A percentile compares a stretch with the other conserved stretches of the same genome.
Conservation (phyloP, 306 rosid species). For the Prosopis cineraria region DNA sequence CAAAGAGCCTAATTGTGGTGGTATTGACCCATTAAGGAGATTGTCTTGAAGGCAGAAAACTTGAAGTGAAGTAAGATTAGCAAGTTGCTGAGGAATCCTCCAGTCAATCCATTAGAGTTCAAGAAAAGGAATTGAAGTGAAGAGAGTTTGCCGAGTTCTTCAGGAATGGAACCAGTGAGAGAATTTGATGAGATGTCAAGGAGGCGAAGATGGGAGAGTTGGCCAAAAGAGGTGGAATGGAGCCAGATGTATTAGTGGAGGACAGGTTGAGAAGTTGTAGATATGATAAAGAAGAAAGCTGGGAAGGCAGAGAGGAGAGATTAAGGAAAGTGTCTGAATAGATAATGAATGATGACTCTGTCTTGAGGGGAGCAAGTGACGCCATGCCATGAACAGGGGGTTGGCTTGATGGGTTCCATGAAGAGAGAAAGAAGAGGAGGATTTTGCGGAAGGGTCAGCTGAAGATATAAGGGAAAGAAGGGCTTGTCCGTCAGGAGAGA, state of each 20-base stretch:
- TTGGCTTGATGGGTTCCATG: constrained; percentile 84
- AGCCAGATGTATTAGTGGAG: constrained; percentile 82
- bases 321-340: constrained; percentile 75
- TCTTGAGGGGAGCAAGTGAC: constrained; percentile 83
- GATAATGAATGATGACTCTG: constrained; percentile 83
- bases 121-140: constrained; percentile 81
- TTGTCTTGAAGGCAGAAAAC: constrained; percentile 83
- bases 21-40: constrained; percentile 80
- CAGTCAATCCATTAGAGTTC: constrained; percentile 69
- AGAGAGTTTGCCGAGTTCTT: constrained; percentile 66
- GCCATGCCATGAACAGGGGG: constrained; percentile 95
- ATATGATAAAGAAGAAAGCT: constrained; percentile 75
- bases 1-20: constrained; percentile 77
- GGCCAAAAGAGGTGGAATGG: constrained; percentile 80
- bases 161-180: constrained; percentile 74
- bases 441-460: constrained; percentile 41
- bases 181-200: constrained; percentile 91
- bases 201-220: constrained; percentile 66
- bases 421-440: constrained; percentile 68
- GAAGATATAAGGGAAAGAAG: constrained; percentile 74
- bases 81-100: constrained; percentile 63
- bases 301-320: constrained; percentile 70
- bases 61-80: constrained; percentile 72
- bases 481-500: constrained; percentile 86
- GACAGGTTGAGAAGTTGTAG: constrained; percentile 93